A percentile compares a stretch with the other conserved stretches of the same genome.
phyloP scores from a whole-genome alignment of 352 stramenopile species.

The Phytophthora palmivora region DNA sequence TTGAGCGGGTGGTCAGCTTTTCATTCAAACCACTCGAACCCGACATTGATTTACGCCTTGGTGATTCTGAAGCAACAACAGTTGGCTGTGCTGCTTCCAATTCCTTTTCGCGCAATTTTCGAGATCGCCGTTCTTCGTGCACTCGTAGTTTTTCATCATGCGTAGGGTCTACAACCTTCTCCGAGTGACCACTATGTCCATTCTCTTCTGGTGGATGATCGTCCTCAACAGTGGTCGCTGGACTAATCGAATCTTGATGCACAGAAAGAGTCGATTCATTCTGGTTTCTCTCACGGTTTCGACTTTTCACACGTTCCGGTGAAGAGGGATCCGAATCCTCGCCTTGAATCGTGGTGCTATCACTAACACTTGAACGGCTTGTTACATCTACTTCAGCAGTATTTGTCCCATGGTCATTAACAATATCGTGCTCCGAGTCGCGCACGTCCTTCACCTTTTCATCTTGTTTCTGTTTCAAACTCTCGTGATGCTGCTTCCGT shows the following conservation, averaged over 20 bases:
- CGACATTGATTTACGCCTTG: slow-evolving; percentile 12
- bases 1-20: slow-evolving; percentile 11
- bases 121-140: slow-evolving; percentile 27
- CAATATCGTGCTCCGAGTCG: background rate
- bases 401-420: background rate
- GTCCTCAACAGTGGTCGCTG: slow-evolving; percentile 11
- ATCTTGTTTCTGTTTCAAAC: slow-evolving; percentile 17
- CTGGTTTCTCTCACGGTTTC: slow-evolving; percentile 24
- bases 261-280: slow-evolving; percentile 1
- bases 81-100: slow-evolving; percentile 12
- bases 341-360: background rate
- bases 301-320: slow-evolving; percentile 14
- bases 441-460: slow-evolving; percentile 17
- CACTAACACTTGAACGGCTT: background rate
- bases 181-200: background rate
- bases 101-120: slow-evolving; percentile 34
- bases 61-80: slow-evolving; percentile 18
- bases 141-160: slow-evolving; percentile 26
- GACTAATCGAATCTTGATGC: background rate
- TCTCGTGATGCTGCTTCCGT: slow-evolving; percentile 31
- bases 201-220: slow-evolving; percentile 6
- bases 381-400: background rate
- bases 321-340: slow-evolving; percentile 17
- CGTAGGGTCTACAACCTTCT: background rate
- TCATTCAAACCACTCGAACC: slow-evolving; percentile 13